phyloP scores from a whole-genome alignment of 1,284 basidiomycete genomes.

The Heimioporus retisporus region DNA sequence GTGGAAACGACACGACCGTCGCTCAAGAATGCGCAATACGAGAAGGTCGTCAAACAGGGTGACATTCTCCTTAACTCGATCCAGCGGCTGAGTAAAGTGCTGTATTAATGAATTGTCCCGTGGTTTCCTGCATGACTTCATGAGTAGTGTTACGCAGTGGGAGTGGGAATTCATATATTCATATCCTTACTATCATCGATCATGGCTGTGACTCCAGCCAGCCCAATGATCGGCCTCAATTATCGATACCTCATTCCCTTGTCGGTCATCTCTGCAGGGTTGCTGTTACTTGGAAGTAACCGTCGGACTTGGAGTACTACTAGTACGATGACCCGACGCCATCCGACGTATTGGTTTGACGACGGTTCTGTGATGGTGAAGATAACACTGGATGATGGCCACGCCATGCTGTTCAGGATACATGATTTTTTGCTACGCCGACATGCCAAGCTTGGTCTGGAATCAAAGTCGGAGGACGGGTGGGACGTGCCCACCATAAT shows the following conservation, averaged over 20 bases:
- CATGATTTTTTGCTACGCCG: constrained; percentile 61
- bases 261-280: constrained; percentile 14
- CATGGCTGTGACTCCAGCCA: neutral
- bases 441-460: constrained; percentile 50
- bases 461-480: constrained; percentile 10
- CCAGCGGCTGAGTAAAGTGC: constrained; percentile 79
- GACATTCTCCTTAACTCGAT: constrained; percentile 89
- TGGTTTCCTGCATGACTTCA: neutral
- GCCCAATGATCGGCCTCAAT: constrained; percentile 2
- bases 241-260: constrained; percentile 16
- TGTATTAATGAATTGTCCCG: constrained; percentile 57
- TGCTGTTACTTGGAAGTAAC: constrained; percentile 11
- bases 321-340: constrained; percentile 25
- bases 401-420: constrained; percentile 57
- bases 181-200: neutral
- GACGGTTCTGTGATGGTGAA: constrained; percentile 68
- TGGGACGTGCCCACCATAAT: constrained; percentile 35
- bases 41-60: constrained; percentile 89
- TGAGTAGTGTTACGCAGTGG: neutral
- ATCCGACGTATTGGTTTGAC: constrained; percentile 68
- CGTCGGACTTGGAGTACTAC: constrained; percentile 7
- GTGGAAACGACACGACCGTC: constrained; percentile 95
- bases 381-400: constrained; percentile 30
- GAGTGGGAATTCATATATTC: constrained; percentile 9
- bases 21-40: constrained; percentile 91